Percentiles rank a stretch among this genome's conserved stretches.
Evolutionary conservation across 208 protist species (phyloP).

Genomic region (Trypanosoma rangeli): DNA sequence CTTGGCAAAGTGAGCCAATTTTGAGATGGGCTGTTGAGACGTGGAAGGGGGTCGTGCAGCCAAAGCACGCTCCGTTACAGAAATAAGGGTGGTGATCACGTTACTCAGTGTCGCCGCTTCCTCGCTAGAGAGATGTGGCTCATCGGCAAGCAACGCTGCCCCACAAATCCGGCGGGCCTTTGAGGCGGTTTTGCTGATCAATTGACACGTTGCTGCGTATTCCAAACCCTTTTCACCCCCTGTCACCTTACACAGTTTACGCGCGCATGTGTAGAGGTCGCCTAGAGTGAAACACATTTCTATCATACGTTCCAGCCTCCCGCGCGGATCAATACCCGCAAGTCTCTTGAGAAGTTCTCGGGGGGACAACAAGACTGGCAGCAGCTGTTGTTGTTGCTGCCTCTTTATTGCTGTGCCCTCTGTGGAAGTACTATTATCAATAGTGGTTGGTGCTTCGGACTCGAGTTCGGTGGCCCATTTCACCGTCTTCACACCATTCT

Average conservation of each 20-base stretch:
- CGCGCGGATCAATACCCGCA: conserved; percentile 48
- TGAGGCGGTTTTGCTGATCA: conserved; percentile 82
- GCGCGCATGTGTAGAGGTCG: conserved; percentile 49
- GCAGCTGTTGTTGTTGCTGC: conserved; percentile 16
- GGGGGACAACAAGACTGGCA: conserved; percentile 48
- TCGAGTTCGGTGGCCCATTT: conserved; percentile 39
- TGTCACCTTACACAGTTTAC: conserved; percentile 31
- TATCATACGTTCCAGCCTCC: conserved; percentile 69
- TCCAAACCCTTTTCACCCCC: conserved; percentile 27
- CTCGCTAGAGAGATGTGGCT: conserved; percentile 31
- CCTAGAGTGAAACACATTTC: conserved; percentile 47
- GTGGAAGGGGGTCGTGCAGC: conserved; percentile 18
- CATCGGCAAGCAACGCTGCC: conserved; percentile 12
- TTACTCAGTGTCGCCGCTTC: conserved; percentile 38
- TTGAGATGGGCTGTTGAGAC: conserved; percentile 56
- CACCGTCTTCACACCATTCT: conserved; percentile 58
- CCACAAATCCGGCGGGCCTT: conserved; percentile 59
- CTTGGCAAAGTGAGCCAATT: conserved; percentile 50
- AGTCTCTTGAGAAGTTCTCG: conserved; percentile 67
- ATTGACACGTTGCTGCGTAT: conserved; percentile 60
- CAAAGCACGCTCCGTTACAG: conserved; percentile 36
- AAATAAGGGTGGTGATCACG: conserved; percentile 28
- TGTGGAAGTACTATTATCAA: background rate
- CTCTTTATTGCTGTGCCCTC: background rate
- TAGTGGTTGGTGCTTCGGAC: background rate